Base-by-base conservation (phyloP, 2,329 filamentous ascomycete species). In the Monosporascus sp. region DNA sequence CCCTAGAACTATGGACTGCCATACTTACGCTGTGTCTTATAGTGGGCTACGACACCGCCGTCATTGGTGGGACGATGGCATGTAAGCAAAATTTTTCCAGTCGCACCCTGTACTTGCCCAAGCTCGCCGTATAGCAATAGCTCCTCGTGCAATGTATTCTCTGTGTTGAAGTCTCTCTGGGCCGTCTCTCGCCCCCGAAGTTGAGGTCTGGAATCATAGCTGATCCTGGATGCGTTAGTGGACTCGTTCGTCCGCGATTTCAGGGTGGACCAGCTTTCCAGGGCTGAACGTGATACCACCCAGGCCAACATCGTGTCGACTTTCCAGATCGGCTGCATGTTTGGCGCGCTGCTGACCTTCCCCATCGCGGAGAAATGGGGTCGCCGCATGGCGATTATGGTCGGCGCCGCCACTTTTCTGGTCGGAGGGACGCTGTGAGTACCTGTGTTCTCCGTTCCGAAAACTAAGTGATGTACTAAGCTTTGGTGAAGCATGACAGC, bases 361-460 rank as follows among this genome's bases (percentile, higher is more conserved):
- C 69, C 80, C 28, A 78, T 78, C 9, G 80, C 81, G 70, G 80
- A 83, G 56, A 71, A 73, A 17, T 72, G 81, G 48, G 80, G 80
- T n/a, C 74, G 80, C 37, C 74, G 75, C 54, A 69, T 70, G 55
- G 79, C 78, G 1, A 75, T 81, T 48, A 70, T 80, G 55, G 69
- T 79, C 28, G 78, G 77, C 9, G 77, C 77, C 1, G 52, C 72
- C 8, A 74, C 82, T 57, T 78, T 77, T 49, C 53, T 60, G 43
- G 50, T 82, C 8, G 81, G 80, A 5, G 77, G 76, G 1, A 69
- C 75, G 35, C 67, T 84, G 3, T 35, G 31, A 35, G 31, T 35
- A 35, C 9, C 31, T 35, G 5, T 35, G 31, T 14, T 35, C 5
- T 2, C 11, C 31, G 0, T 14, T 14, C 31, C 9, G 11, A 35